Base-by-base conservation (phyloP, 495 filamentous ascomycete species). In the Friedmanniomyces simplex region DNA sequence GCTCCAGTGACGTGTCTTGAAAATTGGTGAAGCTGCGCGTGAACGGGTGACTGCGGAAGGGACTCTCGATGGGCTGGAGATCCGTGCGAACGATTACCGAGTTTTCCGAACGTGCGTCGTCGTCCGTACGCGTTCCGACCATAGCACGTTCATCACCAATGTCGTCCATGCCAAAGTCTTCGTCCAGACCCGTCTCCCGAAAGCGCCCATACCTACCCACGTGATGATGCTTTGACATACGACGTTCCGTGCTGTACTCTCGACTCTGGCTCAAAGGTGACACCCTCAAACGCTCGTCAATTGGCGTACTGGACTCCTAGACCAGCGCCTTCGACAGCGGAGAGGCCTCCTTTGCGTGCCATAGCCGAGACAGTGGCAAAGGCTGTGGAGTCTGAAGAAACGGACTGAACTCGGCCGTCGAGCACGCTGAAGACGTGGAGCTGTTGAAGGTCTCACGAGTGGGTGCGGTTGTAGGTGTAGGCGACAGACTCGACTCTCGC, bases 311-410 rank as follows among this genome's bases (percentile, higher is more conserved):
- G 39, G 59, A 57, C 37, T 51, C 47, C 59, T 52, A 45, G 30
- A 49, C 55, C 32, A 51, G 12, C 54, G 45, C 21, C 26, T 26
- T 54, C 55, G 47, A 58, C 42, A 78, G 76, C 65, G 80, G 81
- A 60, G 77, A 81, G 59, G 74, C 77, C 66, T 71, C 73, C 50
- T 64, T 54, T 59, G 68, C 63, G 50, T 50, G 32, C 54, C 60
- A 26, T 34, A 58, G 59, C 46, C 58, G 51, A 45, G 61, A 28
- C 26, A 41, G 41, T 24, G 67, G 69, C 45, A 68, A 58, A 62
- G 68, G 69, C 56, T 64, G 43, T 51, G 65, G 71, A 50, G 62
- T 69, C 65, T 57, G 63, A 64, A 63, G 52, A 49, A 72, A 76
- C 55, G 75, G 71, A 63, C 71, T 71, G 62, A 69, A 68, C 63